phyloP scores from a whole-genome alignment of 73 alveolate genomes.

The Symbiodinium pilosum region DNA sequence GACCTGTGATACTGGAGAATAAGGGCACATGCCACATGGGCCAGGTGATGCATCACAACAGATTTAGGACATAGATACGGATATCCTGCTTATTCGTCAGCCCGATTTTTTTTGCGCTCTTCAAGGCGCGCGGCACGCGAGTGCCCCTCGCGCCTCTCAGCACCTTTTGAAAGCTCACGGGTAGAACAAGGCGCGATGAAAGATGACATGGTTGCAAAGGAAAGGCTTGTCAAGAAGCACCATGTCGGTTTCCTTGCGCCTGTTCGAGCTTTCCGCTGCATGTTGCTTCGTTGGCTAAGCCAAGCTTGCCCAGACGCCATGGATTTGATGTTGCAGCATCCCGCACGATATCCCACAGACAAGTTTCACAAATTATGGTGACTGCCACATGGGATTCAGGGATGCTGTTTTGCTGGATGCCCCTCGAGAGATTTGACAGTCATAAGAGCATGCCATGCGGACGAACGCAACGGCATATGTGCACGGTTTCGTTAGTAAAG shows the following conservation, averaged over 20 bases:
- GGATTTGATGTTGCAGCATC: neutral
- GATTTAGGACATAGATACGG: neutral
- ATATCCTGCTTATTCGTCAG: neutral
- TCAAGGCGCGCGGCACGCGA: neutral
- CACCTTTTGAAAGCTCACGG: neutral
- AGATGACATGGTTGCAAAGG: too few species aligned
- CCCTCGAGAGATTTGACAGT: neutral
- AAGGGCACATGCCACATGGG: neutral
- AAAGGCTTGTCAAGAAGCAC: too few species aligned
- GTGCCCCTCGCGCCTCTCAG: neutral
- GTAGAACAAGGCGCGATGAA: neutral
- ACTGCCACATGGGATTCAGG: neutral
- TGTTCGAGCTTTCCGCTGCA: neutral
- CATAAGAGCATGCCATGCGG: neutral
- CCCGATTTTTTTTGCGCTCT: neutral
- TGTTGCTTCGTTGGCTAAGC: neutral
- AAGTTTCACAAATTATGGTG: neutral
- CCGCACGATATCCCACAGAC: neutral
- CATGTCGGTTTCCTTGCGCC: too few species aligned
- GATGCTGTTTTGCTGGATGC: neutral
- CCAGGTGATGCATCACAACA: neutral
- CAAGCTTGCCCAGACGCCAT: neutral
- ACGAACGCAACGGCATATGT: neutral
- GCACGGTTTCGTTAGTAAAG: too few species aligned
- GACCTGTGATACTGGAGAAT: neutral